Conservation (phyloP, 768 basidiomycete genomes). For the Lactarius tabidus region DNA sequence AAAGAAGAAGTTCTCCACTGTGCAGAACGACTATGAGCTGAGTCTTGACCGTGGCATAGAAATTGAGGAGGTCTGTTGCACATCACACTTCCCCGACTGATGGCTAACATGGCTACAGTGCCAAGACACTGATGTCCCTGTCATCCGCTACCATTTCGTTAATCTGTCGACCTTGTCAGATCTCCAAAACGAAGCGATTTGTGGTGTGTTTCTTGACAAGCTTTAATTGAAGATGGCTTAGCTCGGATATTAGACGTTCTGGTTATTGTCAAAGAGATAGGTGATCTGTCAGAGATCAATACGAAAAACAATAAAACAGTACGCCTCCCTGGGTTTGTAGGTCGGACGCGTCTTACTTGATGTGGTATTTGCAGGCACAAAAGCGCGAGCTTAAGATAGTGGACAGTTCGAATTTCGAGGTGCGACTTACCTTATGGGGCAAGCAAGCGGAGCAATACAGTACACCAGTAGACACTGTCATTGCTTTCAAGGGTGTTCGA, state of each 20-base stretch:
- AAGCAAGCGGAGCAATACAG: constrained; percentile 83
- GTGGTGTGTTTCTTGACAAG: constrained; percentile 49
- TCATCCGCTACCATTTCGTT: constrained; percentile 81
- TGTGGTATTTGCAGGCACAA: constrained; percentile 49
- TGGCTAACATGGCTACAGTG: constrained; percentile 48
- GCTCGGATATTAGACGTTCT: constrained; percentile 64
- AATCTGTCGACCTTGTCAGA: constrained; percentile 57
- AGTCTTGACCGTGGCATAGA: constrained; percentile 79
- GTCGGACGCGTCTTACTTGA: neutral
- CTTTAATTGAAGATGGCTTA: neutral
- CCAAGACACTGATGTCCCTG: constrained; percentile 73
- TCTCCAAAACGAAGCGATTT: constrained; percentile 72
- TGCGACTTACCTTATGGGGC: constrained; percentile 92
- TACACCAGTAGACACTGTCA: constrained; percentile 58
- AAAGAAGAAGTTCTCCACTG: constrained; percentile 92
- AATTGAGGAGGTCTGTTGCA: constrained; percentile 66
- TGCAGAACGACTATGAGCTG: constrained; percentile 92
- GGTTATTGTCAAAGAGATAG: constrained; percentile 76
- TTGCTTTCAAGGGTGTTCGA: constrained; percentile 92
- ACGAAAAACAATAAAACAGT: constrained; percentile 70
- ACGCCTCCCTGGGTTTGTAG: neutral
- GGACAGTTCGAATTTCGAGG: constrained; percentile 72
- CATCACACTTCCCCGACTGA: neutral
- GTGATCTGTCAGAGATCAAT: constrained; percentile 62
- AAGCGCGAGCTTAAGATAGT: constrained; percentile 91